Conservation (phyloP, 1,139 yeast genomes). For the Protomyces gravidus region DNA sequence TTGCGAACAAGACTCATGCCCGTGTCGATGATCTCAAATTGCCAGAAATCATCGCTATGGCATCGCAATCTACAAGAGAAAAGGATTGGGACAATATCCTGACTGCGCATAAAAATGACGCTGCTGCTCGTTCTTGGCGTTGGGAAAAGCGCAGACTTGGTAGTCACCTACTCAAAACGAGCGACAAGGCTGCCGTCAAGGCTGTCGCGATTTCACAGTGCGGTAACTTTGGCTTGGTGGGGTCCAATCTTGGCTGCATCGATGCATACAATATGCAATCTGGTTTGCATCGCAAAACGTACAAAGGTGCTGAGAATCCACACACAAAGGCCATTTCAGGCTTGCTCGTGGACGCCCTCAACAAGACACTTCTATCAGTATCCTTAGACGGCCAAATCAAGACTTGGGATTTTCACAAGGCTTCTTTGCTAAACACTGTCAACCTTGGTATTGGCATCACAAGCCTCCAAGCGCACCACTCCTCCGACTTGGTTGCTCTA, state of each 20-base stretch:
- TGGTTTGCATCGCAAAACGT: conserved; percentile 66
- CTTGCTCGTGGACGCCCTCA: conserved; percentile 82
- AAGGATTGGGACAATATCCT: conserved; percentile 94
- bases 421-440: conserved; percentile 63
- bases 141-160: conserved; percentile 80
- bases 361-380: conserved; percentile 75
- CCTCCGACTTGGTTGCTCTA: conserved; percentile 79
- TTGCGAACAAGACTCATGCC: conserved; percentile 52
- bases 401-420: conserved; percentile 76
- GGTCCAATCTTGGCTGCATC: conserved; percentile 86
- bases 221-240: conserved; percentile 91
- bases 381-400: conserved; percentile 89
- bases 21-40: conserved; percentile 56
- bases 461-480: conserved; percentile 65
- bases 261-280: conserved; percentile 88
- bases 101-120: conserved; percentile 84
- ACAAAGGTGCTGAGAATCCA: conserved; percentile 39
- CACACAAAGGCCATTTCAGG: conserved; percentile 87
- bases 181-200: conserved; percentile 78
- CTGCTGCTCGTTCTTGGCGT: conserved; percentile 89
- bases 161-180: conserved; percentile 60
- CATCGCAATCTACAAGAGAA: conserved; percentile 71
- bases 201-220: conserved; percentile 79
- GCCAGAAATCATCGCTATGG: conserved; percentile 68
- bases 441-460: conserved; percentile 75